A percentile compares a stretch with the other conserved stretches of the same genome.
Conservation (phyloP, 192 early-diverging fungal genomes). For the Backusella psychrophila region DNA sequence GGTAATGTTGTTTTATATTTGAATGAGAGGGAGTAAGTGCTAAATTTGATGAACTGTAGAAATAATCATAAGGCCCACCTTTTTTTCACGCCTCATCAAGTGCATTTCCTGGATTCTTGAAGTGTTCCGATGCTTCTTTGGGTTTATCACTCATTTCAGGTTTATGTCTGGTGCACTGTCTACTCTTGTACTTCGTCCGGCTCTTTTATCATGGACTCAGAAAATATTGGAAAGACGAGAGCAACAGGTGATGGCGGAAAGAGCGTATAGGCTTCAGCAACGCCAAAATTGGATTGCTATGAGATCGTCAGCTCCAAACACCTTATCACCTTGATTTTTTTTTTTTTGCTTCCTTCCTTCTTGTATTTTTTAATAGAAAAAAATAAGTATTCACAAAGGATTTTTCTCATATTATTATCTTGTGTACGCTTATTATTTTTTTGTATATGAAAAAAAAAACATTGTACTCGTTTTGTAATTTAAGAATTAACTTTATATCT, state of each 20-base stretch:
- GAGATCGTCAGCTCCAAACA: background rate
- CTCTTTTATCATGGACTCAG: background rate
- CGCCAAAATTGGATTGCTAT: background rate
- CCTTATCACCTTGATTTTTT: background rate
- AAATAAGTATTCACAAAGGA: too few species aligned
- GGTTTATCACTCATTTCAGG: background rate
- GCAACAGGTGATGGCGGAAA: background rate
- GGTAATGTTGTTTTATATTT: too few species aligned
- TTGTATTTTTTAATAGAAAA: background rate
- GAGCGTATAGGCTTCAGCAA: background rate
- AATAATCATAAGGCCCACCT: too few species aligned
- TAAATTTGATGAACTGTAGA: too few species aligned
- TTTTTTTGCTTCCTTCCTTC: too few species aligned
- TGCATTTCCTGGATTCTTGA: background rate
- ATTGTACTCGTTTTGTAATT: too few species aligned
- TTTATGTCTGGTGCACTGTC: background rate
- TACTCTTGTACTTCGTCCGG: background rate
- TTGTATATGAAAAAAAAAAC: too few species aligned
- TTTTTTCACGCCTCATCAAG: background rate
- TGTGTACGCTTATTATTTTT: too few species aligned
- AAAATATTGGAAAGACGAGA: background rate
- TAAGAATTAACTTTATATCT: too few species aligned
- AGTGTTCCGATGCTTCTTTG: background rate
- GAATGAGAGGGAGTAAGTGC: too few species aligned
- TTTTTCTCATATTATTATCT: too few species aligned